Evolutionary conservation across 805 yeast genomes (phyloP).

Genomic region (Wickerhamomyces bisporus): DNA sequence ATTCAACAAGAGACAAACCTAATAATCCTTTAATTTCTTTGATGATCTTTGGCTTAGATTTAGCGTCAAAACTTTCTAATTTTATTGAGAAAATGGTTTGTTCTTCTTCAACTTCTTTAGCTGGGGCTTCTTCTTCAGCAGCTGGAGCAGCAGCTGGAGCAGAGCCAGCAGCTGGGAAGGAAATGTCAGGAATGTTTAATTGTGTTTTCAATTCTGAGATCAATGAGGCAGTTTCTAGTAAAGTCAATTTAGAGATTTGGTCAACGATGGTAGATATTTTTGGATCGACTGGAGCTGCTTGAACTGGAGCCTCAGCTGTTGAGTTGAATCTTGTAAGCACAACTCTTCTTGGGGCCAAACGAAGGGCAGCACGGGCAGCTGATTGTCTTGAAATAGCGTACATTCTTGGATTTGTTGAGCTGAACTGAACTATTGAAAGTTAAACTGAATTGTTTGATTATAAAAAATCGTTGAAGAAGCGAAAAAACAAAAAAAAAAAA

Average conservation of each 20-base stretch:
- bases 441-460: not conserved
- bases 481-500: slow-evolving; percentile 8
- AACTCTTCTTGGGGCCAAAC: slow-evolving; percentile 14
- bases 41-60: slow-evolving; percentile 94
- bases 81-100: slow-evolving; percentile 89
- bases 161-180: slow-evolving; percentile 70
- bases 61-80: slow-evolving; percentile 90
- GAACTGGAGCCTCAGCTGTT: slow-evolving; percentile 30
- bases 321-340: slow-evolving; percentile 29
- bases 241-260: slow-evolving; percentile 83
- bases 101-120: slow-evolving; percentile 77
- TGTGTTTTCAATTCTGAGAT: slow-evolving; percentile 73
- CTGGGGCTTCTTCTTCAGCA: slow-evolving; percentile 68
- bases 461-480: not conserved
- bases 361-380: slow-evolving; percentile 14
- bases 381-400: slow-evolving; percentile 14
- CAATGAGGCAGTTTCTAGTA: slow-evolving; percentile 86
- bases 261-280: slow-evolving; percentile 85
- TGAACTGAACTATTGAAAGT: no score
- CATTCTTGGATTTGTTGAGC: slow-evolving; percentile 6
- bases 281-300: slow-evolving; percentile 72
- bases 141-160: slow-evolving; percentile 59
- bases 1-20: slow-evolving; percentile 91
- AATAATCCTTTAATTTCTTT: slow-evolving; percentile 92
- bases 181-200: slow-evolving; percentile 90